These are phyloP conservation scores for Apiotrichum sp. DNA, from an alignment of 1,284 basidiomycete species.

Conservation along the genomic window DNA sequence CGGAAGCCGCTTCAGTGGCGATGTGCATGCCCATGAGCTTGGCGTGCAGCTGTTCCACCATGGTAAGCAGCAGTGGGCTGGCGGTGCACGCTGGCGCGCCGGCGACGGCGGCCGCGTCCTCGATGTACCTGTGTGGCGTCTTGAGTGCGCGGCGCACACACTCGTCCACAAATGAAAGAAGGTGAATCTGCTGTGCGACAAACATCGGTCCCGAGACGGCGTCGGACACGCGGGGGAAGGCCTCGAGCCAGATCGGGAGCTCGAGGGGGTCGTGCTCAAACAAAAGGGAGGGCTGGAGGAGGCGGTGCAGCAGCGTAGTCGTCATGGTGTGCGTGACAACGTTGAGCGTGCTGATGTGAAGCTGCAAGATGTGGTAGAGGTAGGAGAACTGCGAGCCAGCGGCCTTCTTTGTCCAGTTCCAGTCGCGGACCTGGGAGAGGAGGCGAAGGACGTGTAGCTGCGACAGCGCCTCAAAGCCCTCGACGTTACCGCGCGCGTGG, in stretches of 20 bases:
- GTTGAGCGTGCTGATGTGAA: conserved; percentile 55
- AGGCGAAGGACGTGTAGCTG: conserved; percentile 75
- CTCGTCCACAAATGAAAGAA: conserved; percentile 75
- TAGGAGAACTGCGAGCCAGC: conserved; percentile 49
- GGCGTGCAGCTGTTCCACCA: conserved; percentile 67
- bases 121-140: conserved; percentile 81
- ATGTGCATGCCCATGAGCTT: conserved; percentile 57
- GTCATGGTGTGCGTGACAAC: conserved; percentile 57
- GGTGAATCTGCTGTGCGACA: conserved; percentile 56
- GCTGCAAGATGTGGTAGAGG: conserved; percentile 62
- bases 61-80: conserved; percentile 68
- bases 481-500: conserved; percentile 44
- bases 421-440: conserved; percentile 65
- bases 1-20: conserved; percentile 57
- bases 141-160: conserved; percentile 77
- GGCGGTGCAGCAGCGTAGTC: conserved; percentile 55
- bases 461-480: conserved; percentile 57
- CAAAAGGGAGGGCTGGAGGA: conserved; percentile 64
- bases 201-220: conserved; percentile 52
- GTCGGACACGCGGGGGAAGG: conserved; percentile 47
- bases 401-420: conserved; percentile 67
- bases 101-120: conserved; percentile 53
- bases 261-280: conserved; percentile 77
- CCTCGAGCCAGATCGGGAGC: conserved; percentile 66
- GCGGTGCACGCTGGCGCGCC: conserved; percentile 41